Percentiles rank a stretch among this genome's conserved stretches.
These are phyloP conservation scores for Parietaria judaica DNA, from an alignment of 306 rosid genomes.

Conservation along the genomic window DNA sequence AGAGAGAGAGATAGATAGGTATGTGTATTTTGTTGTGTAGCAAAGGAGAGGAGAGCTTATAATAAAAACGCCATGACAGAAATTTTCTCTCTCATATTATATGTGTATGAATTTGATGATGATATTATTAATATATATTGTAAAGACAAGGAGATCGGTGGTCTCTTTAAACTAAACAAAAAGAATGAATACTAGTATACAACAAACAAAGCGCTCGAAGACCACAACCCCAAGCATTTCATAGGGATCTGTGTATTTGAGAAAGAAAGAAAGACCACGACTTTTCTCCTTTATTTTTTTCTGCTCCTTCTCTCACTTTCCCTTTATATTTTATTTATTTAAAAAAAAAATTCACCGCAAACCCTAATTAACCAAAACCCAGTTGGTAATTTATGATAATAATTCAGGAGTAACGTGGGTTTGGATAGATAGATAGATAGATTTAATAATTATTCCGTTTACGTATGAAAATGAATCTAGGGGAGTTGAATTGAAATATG, in stretches of 20 bases:
- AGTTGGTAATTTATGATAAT: constrained; percentile 11
- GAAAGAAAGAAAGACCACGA: constrained; percentile 41
- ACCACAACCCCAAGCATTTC: constrained; percentile 58
- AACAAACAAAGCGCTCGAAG: constrained; percentile 19
- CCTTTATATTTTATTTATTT: not conserved
- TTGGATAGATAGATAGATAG: too few relatives aligned
- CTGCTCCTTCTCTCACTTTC: not conserved
- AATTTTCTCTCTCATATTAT: constrained; percentile 13
- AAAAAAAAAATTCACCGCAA: constrained; percentile 2
- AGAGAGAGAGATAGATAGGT: too few relatives aligned
- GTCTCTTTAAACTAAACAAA: constrained; percentile 79
- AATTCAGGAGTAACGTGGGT: not conserved
- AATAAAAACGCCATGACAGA: constrained; percentile 17
- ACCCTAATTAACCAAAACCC: constrained; percentile 40
- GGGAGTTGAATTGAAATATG: not conserved
- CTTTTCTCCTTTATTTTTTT: constrained; percentile 23
- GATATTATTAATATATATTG: too few relatives aligned
- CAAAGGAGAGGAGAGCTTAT: constrained; percentile 7
- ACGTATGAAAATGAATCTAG: constrained; percentile 22
- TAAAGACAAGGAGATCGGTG: constrained; percentile 32
- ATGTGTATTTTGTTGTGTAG: constrained; percentile 29
- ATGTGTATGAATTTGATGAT: not conserved
- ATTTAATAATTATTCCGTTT: too few relatives aligned
- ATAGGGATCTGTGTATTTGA: constrained; percentile 93
- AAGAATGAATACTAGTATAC: constrained; percentile 57